A percentile compares a stretch with the other conserved stretches of the same genome.
phyloP scores from a whole-genome alignment of 2,329 filamentous ascomycete species.

The Fusarium keratoplasticum region DNA sequence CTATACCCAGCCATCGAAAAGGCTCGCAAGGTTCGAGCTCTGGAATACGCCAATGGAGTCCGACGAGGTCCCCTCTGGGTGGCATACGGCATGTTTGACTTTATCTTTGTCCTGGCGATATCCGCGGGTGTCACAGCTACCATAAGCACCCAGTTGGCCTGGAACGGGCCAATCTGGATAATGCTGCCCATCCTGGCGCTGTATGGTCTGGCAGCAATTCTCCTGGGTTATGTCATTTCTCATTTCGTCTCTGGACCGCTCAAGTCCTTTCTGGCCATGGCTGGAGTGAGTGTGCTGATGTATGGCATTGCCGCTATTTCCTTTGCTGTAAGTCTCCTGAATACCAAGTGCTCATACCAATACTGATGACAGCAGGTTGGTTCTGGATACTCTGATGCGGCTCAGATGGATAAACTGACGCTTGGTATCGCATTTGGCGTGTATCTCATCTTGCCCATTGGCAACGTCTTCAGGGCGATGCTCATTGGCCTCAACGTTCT shows the following conservation, averaged over 20 bases:
- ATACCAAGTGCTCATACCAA: fast-evolving
- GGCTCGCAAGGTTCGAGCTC: constrained; percentile 76
- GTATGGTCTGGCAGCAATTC: constrained; percentile 79
- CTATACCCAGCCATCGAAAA: constrained; percentile 86
- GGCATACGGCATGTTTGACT: constrained; percentile 83
- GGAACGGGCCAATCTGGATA: constrained; percentile 80
- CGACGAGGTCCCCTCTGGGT: constrained; percentile 81
- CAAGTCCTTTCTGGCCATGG: constrained; percentile 74
- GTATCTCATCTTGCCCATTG: constrained; percentile 42
- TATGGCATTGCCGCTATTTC: constrained; percentile 77
- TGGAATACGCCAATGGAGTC: constrained; percentile 91
- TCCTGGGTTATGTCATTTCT: constrained; percentile 75
- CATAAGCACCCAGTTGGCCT: constrained; percentile 67
- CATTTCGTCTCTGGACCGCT: constrained; percentile 74
- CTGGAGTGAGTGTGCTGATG: constrained; percentile 74
- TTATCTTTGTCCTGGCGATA: constrained; percentile 72
- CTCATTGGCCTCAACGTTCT: constrained; percentile 83
- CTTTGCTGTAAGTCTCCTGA: constrained; percentile 48
- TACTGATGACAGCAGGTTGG: constrained; percentile 20
- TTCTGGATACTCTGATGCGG: constrained; percentile 18
- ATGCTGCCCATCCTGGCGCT: constrained; percentile 81
- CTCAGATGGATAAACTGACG: constrained; percentile 17
- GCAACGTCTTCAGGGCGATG: constrained; percentile 73
- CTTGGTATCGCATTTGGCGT: constrained; percentile 26
- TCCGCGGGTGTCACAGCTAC: constrained; percentile 73